A percentile compares a stretch with the other conserved stretches of the same genome.
Conservation (phyloP, 1,284 basidiomycete genomes). For the Rhizopogon parksii region DNA sequence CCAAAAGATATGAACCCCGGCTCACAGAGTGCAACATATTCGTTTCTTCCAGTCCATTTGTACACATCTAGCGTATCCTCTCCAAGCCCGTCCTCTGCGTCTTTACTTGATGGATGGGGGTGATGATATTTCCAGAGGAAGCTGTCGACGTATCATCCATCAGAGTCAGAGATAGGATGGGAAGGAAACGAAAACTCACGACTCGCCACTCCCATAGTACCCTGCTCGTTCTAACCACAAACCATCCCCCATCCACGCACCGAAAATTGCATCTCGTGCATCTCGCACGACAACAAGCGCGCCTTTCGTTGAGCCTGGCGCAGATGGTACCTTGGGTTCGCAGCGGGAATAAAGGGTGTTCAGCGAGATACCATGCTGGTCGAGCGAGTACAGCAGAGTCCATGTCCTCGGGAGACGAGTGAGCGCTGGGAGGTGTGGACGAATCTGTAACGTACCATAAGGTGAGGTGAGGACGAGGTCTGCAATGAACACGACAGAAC, state of each 20-base stretch:
- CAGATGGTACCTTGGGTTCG: slow-evolving; percentile 30
- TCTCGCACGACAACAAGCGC: slow-evolving; percentile 59
- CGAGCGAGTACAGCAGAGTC: slow-evolving; percentile 87
- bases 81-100: slow-evolving; percentile 34
- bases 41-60: slow-evolving; percentile 87
- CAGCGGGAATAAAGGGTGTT: slow-evolving; percentile 78
- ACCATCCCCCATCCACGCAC: slow-evolving; percentile 76
- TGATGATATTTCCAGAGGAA: slow-evolving; percentile 67
- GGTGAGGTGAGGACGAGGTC: background rate
- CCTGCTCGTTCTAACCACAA: slow-evolving; percentile 50
- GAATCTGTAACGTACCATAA: slow-evolving; percentile 42
- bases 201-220: slow-evolving; percentile 84
- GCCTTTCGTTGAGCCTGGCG: slow-evolving; percentile 28
- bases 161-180: slow-evolving; percentile 13
- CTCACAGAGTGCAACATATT: slow-evolving; percentile 87
- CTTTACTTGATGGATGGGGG: slow-evolving; percentile 6
- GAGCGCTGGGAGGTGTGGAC: slow-evolving; percentile 71
- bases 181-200: slow-evolving; percentile 44
- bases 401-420: slow-evolving; percentile 75
- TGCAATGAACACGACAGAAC: background rate
- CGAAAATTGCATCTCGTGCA: slow-evolving; percentile 59
- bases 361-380: slow-evolving; percentile 92
- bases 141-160: slow-evolving; percentile 31
- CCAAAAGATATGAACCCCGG: slow-evolving; percentile 78
- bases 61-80: slow-evolving; percentile 57